Evolutionary conservation across 805 yeast genomes (phyloP).

Genomic region (Kazachstania kunashirensis): DNA sequence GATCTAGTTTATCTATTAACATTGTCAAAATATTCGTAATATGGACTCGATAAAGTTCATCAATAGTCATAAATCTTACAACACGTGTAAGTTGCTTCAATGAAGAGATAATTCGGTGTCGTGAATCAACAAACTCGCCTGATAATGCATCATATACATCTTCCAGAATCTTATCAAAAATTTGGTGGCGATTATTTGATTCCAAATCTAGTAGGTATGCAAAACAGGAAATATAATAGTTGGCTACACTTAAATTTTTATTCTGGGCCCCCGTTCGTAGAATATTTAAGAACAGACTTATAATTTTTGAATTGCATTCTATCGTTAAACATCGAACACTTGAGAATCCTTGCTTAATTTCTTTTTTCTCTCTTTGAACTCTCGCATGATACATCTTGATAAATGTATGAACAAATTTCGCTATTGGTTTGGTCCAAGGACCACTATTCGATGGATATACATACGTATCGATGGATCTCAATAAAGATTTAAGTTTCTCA

Average conservation of each 20-base stretch:
- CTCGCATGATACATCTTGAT: conserved; percentile 54
- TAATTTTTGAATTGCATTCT: conserved; percentile 29
- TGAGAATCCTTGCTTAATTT: conserved; percentile 7
- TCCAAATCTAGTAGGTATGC: conserved; percentile 55
- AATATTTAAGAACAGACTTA: conserved; percentile 39
- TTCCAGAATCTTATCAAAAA: conserved; percentile 44
- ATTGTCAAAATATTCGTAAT: conserved; percentile 62
- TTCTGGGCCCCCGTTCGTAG: conserved; percentile 70
- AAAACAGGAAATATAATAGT: conserved; percentile 49
- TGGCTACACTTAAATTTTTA: conserved; percentile 47
- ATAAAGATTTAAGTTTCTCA: conserved; percentile 41
- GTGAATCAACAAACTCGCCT: conserved; percentile 55
- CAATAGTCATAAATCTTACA: conserved; percentile 54
- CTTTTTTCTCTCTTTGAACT: conserved; percentile 34
- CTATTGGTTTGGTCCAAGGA: conserved; percentile 67
- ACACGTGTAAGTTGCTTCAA: conserved; percentile 56
- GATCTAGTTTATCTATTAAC: conserved; percentile 73
- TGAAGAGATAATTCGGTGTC: conserved; percentile 71
- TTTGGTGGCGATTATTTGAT: conserved; percentile 34
- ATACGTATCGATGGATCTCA: conserved; percentile 69
- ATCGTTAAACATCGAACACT: conserved; percentile 21
- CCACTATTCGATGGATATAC: conserved; percentile 92
- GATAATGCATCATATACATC: conserved; percentile 73
- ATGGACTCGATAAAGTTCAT: conserved; percentile 65
- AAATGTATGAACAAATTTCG: conserved; percentile 54